Evolutionary conservation across 805 yeast genomes (phyloP).

Genomic region (Wickerhamomyces silvicola): DNA sequence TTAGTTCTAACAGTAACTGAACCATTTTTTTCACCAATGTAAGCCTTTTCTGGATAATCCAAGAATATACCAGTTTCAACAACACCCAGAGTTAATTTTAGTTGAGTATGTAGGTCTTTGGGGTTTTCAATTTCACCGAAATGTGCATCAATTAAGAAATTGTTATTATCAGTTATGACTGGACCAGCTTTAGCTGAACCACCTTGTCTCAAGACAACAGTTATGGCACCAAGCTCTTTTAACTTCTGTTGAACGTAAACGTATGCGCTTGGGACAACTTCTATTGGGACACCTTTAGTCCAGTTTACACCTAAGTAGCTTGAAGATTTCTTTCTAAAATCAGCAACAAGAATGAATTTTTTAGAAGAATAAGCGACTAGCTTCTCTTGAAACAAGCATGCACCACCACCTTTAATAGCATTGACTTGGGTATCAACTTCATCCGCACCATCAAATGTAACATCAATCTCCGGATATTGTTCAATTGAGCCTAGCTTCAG

Average conservation of each 20-base stretch:
- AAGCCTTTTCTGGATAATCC: constrained; percentile 64
- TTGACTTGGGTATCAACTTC: constrained; percentile 80
- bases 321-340: constrained; percentile 75
- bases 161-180: constrained; percentile 90
- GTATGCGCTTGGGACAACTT: constrained; percentile 85
- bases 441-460: constrained; percentile 98
- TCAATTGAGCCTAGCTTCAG: constrained; percentile 75
- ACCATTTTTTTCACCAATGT: constrained; percentile 86
- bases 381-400: constrained; percentile 94
- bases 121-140: constrained; percentile 67
- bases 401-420: constrained; percentile 98
- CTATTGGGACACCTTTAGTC: constrained; percentile 92
- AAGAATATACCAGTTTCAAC: constrained; percentile 93
- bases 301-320: constrained; percentile 67
- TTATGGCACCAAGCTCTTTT: constrained; percentile 53
- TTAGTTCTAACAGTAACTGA: constrained; percentile 32
- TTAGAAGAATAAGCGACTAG: constrained; percentile 78
- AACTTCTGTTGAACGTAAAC: constrained; percentile 68
- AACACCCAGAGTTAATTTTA: constrained; percentile 81
- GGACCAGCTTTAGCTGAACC: constrained; percentile 95
- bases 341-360: constrained; percentile 84
- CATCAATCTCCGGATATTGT: constrained; percentile 74
- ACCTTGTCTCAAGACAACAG: constrained; percentile 71
- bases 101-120: constrained; percentile 47
- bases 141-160: constrained; percentile 87